These are phyloP conservation scores for Ophiocordyceps australis DNA, from an alignment of 2,329 filamentous ascomycete species.

Conservation along the genomic window DNA sequence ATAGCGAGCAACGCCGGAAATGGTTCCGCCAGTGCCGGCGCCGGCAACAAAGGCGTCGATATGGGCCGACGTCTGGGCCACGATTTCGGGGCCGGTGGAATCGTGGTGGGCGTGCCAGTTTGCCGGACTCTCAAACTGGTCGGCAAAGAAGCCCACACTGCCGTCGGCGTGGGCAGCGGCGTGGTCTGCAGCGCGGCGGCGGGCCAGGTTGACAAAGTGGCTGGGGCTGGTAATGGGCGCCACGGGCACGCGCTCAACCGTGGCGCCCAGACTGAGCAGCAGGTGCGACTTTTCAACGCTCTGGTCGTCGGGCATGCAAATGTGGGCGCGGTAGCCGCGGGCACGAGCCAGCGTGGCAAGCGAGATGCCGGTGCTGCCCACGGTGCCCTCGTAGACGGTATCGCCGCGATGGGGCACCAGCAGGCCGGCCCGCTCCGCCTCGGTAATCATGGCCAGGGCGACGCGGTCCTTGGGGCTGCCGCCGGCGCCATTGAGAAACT, in stretches of 20 bases:
- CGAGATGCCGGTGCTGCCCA: constrained; percentile 91
- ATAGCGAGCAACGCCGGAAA: constrained; percentile 70
- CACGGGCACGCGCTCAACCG: constrained; percentile 79
- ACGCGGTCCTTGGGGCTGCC: constrained; percentile 92
- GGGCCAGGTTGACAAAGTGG: constrained; percentile 89
- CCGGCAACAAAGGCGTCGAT: constrained; percentile 85
- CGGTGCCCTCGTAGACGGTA: constrained; percentile 93
- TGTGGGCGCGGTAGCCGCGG: constrained; percentile 78
- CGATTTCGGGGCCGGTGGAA: constrained; percentile 82
- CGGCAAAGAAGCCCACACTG: constrained; percentile 78
- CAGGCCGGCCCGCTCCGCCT: constrained; percentile 62
- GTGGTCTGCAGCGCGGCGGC: constrained; percentile 58
- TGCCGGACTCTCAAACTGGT: constrained; percentile 85
- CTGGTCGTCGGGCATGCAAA: constrained; percentile 94
- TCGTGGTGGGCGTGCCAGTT: constrained; percentile 77
- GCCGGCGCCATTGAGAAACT: constrained; percentile 90
- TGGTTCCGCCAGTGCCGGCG: constrained; percentile 85
- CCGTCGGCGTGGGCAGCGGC: constrained; percentile 33
- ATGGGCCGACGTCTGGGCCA: constrained; percentile 51
- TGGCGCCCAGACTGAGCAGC: constrained; percentile 73
- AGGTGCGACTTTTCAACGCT: constrained; percentile 76
- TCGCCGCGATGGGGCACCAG: constrained; percentile 69
- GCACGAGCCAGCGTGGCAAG: constrained; percentile 78
- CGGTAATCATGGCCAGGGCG: constrained; percentile 70
- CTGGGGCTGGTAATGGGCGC: constrained; percentile 84